Evolutionary conservation across 208 protist genomes (phyloP).

Genomic region (Leishmania tarentolae): DNA sequence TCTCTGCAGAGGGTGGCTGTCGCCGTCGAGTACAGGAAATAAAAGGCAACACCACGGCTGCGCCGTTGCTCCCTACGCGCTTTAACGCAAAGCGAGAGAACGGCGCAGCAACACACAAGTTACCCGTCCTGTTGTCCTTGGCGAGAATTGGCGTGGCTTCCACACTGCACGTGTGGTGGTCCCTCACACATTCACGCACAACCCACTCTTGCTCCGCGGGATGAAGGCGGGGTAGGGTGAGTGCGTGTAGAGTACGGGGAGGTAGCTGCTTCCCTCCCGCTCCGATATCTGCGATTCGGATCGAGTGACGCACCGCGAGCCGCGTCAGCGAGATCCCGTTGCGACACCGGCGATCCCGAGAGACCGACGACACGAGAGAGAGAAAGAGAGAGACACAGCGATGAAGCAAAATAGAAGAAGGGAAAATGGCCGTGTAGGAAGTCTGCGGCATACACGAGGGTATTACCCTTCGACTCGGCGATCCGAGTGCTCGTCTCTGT

Average conservation of each 20-base stretch:
- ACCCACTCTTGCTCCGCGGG: background rate
- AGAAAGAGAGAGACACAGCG: background rate
- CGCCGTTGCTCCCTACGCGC: background rate
- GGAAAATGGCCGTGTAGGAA: background rate
- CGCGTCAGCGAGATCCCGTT: background rate
- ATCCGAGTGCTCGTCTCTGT: background rate
- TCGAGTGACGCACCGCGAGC: background rate
- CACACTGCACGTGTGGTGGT: background rate
- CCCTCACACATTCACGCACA: background rate
- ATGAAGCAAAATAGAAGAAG: slow-evolving; percentile 6
- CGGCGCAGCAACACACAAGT: background rate
- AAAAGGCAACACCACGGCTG: background rate
- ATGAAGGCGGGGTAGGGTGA: background rate
- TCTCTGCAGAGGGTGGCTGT: background rate
- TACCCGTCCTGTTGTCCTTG: background rate
- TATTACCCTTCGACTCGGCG: background rate
- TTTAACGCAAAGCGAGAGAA: background rate
- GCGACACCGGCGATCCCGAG: background rate
- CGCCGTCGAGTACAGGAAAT: background rate
- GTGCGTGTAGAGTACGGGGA: background rate
- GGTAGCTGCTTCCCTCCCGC: background rate
- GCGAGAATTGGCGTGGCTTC: background rate
- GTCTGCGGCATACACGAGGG: background rate
- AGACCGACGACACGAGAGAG: background rate
- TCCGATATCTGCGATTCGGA: background rate